Base-by-base conservation (phyloP, 345 rosid genomes). In the Laguncularia racemosa region DNA sequence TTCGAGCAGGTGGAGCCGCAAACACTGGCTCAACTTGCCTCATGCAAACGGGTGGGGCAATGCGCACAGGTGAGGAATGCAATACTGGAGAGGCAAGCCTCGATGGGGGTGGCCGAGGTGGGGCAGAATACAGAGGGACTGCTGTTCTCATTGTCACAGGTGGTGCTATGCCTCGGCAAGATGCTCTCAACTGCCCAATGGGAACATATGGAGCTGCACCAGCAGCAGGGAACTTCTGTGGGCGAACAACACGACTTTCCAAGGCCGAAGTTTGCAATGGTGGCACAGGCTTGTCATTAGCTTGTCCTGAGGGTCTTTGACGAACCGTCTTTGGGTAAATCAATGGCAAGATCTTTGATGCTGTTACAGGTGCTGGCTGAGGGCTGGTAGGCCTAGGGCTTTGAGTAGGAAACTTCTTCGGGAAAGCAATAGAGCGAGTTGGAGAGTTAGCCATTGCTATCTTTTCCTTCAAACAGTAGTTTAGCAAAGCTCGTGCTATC, bases 311-410 rank as follows among this genome's bases (percentile, higher is more conserved):
- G 51, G 81, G 58, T n/a, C 56, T 84, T 60, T 96, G 78, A 60
- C 77, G 61, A 64, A 75, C 70, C 49, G 84, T 60, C 75, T 79
- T 89, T 0, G 84, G 75, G 72, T 85, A 89, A 53, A 93, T 85
- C 44, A 93, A 76, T 15, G 97, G 99, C 46, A 93, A 88, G 79
- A 93, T 93, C 74, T 73, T 93, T 3, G 99, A 89, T 19, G 96
- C 70, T 14, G 90, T 72, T 28, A 80, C 79, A 55, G 65, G 87
- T 16, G 75, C 68, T 48, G 79, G 86, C 66, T 79, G 99, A 33
- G 97, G 95, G 68, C 97, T 93, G 16, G 88, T 81, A 52, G 99
- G 96, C 75, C 99, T 87, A 33, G 76, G 85, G 64, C 64, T 79
- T 21, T 79, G 95, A 61, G 67, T 46, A 8, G 74, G 77, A 44